A percentile compares a stretch with the other conserved stretches of the same genome.
phyloP scores from a whole-genome alignment of 2,329 filamentous ascomycete genomes.

The Fusarium oxysporum region DNA sequence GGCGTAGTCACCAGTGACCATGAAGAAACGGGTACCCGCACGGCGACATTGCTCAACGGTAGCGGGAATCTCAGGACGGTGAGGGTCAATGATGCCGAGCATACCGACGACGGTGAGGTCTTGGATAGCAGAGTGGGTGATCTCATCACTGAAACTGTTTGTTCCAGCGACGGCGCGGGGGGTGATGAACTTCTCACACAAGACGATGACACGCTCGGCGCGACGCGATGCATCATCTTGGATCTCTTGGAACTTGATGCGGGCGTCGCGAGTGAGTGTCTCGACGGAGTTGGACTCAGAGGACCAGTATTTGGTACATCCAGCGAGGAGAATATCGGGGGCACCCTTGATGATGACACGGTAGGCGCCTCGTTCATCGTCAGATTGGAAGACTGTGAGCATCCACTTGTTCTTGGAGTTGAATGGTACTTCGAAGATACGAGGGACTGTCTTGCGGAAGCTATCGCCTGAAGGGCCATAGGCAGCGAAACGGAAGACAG shows the following conservation, averaged over 20 bases:
- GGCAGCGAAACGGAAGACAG: conserved; percentile 55
- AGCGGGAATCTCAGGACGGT: conserved; percentile 56
- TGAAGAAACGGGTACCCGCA: conserved; percentile 59
- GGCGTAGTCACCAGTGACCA: conserved; percentile 62
- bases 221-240: conserved; percentile 56
- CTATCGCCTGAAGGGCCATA: conserved; percentile 33
- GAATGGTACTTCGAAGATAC: conserved; percentile 59
- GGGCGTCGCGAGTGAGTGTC: conserved; percentile 51
- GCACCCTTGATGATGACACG: conserved; percentile 65
- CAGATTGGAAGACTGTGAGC: conserved; percentile 53
- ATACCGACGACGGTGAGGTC: conserved; percentile 63
- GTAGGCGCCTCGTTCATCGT: conserved; percentile 45
- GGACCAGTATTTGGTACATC: conserved; percentile 53
- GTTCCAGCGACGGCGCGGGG: conserved; percentile 49
- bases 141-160: conserved; percentile 64
- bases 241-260: conserved; percentile 49
- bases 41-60: conserved; percentile 57
- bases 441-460: conserved; percentile 31
- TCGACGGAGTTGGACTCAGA: conserved; percentile 46
- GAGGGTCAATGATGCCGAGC: conserved; percentile 62
- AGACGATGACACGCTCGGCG: conserved; percentile 57
- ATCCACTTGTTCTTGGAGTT: conserved; percentile 65
- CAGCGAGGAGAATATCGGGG: conserved; percentile 60
- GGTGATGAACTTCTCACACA: conserved; percentile 53
- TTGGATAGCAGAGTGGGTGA: conserved; percentile 53